Conservation (phyloP, 805 yeast genomes). For the Wickerhamiella australiensis region DNA sequence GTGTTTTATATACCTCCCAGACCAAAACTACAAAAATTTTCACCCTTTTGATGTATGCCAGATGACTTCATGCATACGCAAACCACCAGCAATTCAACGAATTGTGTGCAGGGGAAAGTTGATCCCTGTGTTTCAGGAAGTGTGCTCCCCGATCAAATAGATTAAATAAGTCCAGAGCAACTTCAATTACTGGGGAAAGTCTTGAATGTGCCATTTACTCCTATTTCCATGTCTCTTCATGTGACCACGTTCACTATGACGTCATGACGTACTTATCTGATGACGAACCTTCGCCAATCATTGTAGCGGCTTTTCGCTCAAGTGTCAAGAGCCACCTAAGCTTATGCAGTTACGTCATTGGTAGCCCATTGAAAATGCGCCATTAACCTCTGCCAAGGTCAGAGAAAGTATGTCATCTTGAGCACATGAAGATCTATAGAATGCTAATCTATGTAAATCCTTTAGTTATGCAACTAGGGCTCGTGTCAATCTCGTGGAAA, state of each 20-base stretch:
- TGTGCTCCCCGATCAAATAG: not conserved
- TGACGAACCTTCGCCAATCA: not conserved
- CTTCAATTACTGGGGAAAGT: too few species aligned
- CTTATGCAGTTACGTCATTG: not conserved
- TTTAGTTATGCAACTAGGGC: slow-evolving; percentile 3
- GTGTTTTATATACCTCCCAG: not conserved
- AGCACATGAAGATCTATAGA: not conserved
- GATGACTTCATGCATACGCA: slow-evolving; percentile 4
- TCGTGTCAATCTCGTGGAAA: not conserved
- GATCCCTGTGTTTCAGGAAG: not conserved
- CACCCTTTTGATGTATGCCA: not conserved
- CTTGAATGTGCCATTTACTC: not conserved
- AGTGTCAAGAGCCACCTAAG: not conserved
- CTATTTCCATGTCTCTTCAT: not conserved
- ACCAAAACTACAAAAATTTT: not conserved
- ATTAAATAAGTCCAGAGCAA: not conserved
- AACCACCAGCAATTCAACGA: not conserved
- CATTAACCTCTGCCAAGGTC: too few species aligned
- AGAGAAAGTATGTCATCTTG: not conserved
- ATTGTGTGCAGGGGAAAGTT: not conserved
- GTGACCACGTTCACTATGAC: not conserved
- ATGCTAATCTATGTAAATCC: slow-evolving; percentile 3
- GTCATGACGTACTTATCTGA: not conserved
- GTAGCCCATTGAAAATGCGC: too few species aligned
- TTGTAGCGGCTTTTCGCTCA: not conserved